A percentile compares a stretch with the other conserved stretches of the same genome.
These are phyloP conservation scores for Dactylellina cionopaga DNA, from an alignment of 2,329 filamentous ascomycete genomes.

Conservation along the genomic window DNA sequence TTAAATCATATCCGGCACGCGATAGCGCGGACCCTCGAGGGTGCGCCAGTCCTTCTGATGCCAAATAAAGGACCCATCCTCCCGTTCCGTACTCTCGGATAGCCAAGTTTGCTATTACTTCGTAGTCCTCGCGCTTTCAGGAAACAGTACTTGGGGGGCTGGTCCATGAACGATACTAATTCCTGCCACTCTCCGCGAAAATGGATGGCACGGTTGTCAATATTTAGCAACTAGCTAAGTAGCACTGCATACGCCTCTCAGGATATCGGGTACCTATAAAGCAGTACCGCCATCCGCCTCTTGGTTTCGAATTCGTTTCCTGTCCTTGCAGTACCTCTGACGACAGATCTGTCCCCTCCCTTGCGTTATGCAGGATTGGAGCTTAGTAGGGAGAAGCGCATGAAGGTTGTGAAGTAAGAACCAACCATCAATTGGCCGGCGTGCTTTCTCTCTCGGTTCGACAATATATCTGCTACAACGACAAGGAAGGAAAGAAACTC, in stretches of 20 bases:
- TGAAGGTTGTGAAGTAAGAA: conserved; percentile 26
- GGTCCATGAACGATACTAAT: not conserved
- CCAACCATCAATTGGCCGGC: conserved; percentile 14
- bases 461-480: conserved; percentile 26
- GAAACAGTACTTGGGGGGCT: conserved; percentile 31
- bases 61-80: conserved; percentile 37
- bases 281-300: conserved; percentile 16
- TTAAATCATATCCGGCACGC: conserved; percentile 28
- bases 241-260: conserved; percentile 5
- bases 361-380: conserved; percentile 47
- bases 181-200: not conserved
- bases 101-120: conserved; percentile 1
- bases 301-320: conserved; percentile 25
- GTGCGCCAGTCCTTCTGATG: not conserved
- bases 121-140: conserved; percentile 17
- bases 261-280: conserved; percentile 37
- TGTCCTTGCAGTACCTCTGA: conserved; percentile 46
- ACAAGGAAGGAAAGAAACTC: conserved; percentile 1
- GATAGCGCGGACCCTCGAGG: conserved; percentile 23
- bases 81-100: conserved; percentile 23
- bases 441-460: conserved; percentile 26
- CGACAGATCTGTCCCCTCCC: conserved; percentile 34
- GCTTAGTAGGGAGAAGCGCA: conserved; percentile 37
- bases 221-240: conserved; percentile 37
- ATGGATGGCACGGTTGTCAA: conserved; percentile 25